These are phyloP conservation scores for Amanita phalloides DNA, from an alignment of 768 basidiomycete species.

Conservation along the genomic window DNA sequence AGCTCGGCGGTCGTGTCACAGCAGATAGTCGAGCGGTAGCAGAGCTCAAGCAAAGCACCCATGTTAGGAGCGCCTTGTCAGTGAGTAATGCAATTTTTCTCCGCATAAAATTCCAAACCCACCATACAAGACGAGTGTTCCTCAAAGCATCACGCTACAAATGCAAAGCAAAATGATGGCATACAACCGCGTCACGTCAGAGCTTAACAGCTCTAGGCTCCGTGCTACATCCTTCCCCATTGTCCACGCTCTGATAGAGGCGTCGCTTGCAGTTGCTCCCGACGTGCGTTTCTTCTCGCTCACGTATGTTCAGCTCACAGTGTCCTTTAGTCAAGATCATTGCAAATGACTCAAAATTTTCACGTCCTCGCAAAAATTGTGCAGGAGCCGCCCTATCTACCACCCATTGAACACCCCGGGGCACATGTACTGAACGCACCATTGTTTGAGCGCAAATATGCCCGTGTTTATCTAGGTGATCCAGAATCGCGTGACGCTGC, in stretches of 20 bases:
- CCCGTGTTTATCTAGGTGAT: conserved; percentile 64
- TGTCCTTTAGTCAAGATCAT: conserved; percentile 29
- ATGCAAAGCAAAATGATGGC: conserved; percentile 96
- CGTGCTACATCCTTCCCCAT: conserved; percentile 69
- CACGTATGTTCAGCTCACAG: background rate
- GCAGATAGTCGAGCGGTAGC: conserved; percentile 43
- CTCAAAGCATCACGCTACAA: conserved; percentile 55
- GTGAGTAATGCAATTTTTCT: conserved; percentile 23
- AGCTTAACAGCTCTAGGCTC: conserved; percentile 66
- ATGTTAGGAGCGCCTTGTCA: conserved; percentile 42
- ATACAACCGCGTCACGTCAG: conserved; percentile 75
- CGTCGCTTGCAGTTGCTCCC: conserved; percentile 44
- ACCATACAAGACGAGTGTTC: conserved; percentile 20
- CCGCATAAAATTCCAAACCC: background rate
- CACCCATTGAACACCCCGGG: conserved; percentile 67
- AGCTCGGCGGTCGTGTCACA: conserved; percentile 61
- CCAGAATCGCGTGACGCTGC: conserved; percentile 55
- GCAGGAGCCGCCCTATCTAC: conserved; percentile 61
- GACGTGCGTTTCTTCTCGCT: conserved; percentile 33
- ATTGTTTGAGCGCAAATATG: conserved; percentile 74
- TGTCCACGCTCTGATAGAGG: conserved; percentile 60
- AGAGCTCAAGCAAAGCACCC: conserved; percentile 54
- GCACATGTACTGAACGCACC: conserved; percentile 79
- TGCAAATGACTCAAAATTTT: conserved; percentile 61
- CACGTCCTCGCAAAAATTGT: conserved; percentile 72